phyloP scores from a whole-genome alignment of 352 stramenopile species.

The Globisporangium cylindrosporum region DNA sequence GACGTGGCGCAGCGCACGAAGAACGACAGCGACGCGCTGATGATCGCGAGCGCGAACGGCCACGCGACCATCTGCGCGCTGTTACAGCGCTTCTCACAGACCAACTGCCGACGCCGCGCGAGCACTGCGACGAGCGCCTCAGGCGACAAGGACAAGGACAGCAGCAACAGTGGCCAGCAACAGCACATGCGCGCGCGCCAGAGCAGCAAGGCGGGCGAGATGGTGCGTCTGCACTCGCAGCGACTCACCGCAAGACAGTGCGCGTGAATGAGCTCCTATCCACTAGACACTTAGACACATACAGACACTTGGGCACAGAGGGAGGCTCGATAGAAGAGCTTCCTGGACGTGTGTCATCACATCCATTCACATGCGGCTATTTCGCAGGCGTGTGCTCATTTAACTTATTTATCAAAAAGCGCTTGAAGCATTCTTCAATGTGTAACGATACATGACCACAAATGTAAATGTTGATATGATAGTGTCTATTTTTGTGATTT shows the following conservation, averaged over 20 bases:
- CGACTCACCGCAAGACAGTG: slow-evolving; percentile 25
- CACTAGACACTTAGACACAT: slow-evolving; percentile 4
- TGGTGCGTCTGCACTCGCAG: slow-evolving; percentile 40
- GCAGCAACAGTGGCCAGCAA: slow-evolving; percentile 19
- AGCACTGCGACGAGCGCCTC: slow-evolving; percentile 14
- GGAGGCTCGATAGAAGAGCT: slow-evolving; percentile 18
- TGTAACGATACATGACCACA: not conserved
- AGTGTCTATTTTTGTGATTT: not conserved
- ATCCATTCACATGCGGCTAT: not conserved
- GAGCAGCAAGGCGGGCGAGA: slow-evolving; percentile 32
- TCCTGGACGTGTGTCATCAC: not conserved
- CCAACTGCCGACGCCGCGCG: slow-evolving; percentile 12
- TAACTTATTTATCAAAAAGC: not conserved
- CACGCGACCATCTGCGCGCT: slow-evolving; percentile 64
- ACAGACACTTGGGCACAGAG: not conserved
- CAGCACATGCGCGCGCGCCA: slow-evolving; percentile 32
- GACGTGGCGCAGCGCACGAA: slow-evolving; percentile 69
- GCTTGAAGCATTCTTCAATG: no score
- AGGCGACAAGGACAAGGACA: slow-evolving; percentile 13
- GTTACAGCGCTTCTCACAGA: slow-evolving; percentile 44
- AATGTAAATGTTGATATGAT: not conserved
- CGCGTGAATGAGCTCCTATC: slow-evolving; percentile 3
- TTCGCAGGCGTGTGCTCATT: not conserved
- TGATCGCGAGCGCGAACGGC: slow-evolving; percentile 70
- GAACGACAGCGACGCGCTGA: slow-evolving; percentile 73